phyloP scores from a whole-genome alignment of 371 early-diverging fungal species.

The Mucor circinelloides region DNA sequence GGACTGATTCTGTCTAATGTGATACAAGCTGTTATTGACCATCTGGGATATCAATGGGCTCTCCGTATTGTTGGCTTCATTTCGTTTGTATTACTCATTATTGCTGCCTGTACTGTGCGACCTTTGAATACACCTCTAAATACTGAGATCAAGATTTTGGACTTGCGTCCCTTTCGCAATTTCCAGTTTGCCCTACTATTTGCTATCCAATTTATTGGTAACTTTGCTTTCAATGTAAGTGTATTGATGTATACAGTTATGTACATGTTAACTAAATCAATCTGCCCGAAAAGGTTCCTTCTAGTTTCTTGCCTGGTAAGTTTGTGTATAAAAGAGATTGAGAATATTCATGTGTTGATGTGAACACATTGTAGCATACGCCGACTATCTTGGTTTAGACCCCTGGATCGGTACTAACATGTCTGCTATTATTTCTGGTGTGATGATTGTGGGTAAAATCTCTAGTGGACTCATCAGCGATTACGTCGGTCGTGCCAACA shows the following conservation, averaged over 20 bases:
- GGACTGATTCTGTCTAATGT: slow-evolving; percentile 73
- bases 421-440: slow-evolving; percentile 51
- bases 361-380: slow-evolving; percentile 32
- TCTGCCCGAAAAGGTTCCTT: slow-evolving; percentile 5
- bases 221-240: slow-evolving; percentile 46
- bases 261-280: neutral
- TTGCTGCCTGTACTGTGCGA: slow-evolving; percentile 50
- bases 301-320: slow-evolving; percentile 25
- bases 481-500: slow-evolving; percentile 61
- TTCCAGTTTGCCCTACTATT: slow-evolving; percentile 35
- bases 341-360: neutral
- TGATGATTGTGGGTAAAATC: slow-evolving; percentile 59
- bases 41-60: slow-evolving; percentile 59
- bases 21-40: slow-evolving; percentile 56
- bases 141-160: slow-evolving; percentile 14
- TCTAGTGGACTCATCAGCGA: slow-evolving; percentile 56
- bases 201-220: slow-evolving; percentile 37
- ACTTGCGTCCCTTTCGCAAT: slow-evolving; percentile 36
- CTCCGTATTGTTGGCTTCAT: slow-evolving; percentile 60
- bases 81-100: slow-evolving; percentile 46
- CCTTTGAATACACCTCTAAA: slow-evolving; percentile 40
- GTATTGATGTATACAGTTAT: neutral
- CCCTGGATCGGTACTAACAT: slow-evolving; percentile 41
- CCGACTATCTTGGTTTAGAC: slow-evolving; percentile 32
- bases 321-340: neutral